These are phyloP conservation scores for Saccharomyces hybrid DNA, from an alignment of 1,139 yeast species.

Conservation along the genomic window DNA sequence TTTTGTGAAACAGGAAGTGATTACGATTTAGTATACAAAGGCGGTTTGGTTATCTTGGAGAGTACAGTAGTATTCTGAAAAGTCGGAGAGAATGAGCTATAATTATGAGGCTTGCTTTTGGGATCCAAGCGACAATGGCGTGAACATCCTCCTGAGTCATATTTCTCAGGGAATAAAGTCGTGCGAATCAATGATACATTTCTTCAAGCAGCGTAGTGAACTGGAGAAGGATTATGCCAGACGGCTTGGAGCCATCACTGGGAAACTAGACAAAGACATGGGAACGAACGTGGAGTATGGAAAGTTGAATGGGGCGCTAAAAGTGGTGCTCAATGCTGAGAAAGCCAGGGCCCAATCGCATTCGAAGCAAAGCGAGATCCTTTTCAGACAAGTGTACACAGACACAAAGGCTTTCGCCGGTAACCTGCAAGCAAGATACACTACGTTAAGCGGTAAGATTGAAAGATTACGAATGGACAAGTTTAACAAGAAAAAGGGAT, in stretches of 20 bases:
- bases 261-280: constrained; percentile 19
- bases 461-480: constrained; percentile 40
- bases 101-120: constrained; percentile 30
- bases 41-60: neutral
- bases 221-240: constrained; percentile 30
- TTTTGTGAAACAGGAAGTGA: neutral
- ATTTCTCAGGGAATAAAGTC: constrained; percentile 26
- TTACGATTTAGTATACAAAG: neutral
- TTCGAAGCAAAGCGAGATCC: constrained; percentile 27
- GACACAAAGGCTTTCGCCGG: constrained; percentile 21
- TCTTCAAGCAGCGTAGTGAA: constrained; percentile 27
- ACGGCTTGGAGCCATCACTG: constrained; percentile 28
- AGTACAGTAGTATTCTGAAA: neutral
- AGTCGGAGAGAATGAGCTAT: constrained; percentile 12
- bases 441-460: constrained; percentile 73
- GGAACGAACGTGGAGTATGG: constrained; percentile 17
- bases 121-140: constrained; percentile 32
- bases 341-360: constrained; percentile 25
- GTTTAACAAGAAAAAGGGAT: constrained; percentile 26
- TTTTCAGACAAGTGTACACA: constrained; percentile 22
- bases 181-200: constrained; percentile 19
- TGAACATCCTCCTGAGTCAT: constrained; percentile 24
- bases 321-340: constrained; percentile 17
- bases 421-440: constrained; percentile 36
- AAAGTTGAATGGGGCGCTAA: constrained; percentile 14